phyloP scores from a whole-genome alignment of 2,329 filamentous ascomycete genomes.

The Teratosphaeriaceae sp. region DNA sequence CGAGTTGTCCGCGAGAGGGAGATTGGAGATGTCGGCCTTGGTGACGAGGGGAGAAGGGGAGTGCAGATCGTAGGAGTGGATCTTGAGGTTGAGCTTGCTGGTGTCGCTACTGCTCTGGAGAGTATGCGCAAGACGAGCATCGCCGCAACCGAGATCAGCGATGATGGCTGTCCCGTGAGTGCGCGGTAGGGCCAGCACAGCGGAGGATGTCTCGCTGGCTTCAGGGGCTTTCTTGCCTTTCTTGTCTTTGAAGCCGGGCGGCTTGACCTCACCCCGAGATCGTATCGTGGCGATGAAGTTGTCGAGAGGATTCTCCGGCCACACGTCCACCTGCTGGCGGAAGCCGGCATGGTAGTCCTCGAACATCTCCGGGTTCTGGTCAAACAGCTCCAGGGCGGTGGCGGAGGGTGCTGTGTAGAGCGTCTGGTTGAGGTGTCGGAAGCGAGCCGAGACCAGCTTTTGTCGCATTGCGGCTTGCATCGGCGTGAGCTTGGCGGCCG shows the following conservation, averaged over 20 bases:
- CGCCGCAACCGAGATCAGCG: slow-evolving; percentile 89
- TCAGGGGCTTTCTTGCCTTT: slow-evolving; percentile 35
- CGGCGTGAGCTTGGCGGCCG: slow-evolving; percentile 67
- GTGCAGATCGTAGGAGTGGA: slow-evolving; percentile 84
- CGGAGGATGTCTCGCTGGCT: slow-evolving; percentile 5
- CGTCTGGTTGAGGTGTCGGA: slow-evolving; percentile 94
- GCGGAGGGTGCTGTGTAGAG: slow-evolving; percentile 87
- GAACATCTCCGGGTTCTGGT: slow-evolving; percentile 85
- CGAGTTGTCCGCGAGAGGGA: slow-evolving; percentile 67
- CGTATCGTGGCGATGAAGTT: slow-evolving; percentile 70
- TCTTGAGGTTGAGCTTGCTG: slow-evolving; percentile 61
- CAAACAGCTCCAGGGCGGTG: slow-evolving; percentile 77
- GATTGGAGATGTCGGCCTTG: slow-evolving; percentile 76
- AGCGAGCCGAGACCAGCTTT: slow-evolving; percentile 90
- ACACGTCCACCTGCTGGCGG: slow-evolving; percentile 87
- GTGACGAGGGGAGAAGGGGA: slow-evolving; percentile 71
- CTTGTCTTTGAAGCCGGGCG: slow-evolving; percentile 26
- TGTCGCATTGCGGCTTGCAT: slow-evolving; percentile 91
- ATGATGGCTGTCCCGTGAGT: slow-evolving; percentile 68
- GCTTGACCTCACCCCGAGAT: slow-evolving; percentile 52
- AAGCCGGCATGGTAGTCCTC: slow-evolving; percentile 95
- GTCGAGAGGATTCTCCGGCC: slow-evolving; percentile 95
- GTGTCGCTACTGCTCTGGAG: slow-evolving; percentile 51
- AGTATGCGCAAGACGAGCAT: slow-evolving; percentile 69
- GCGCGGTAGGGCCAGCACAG: slow-evolving; percentile 56